Conservation (phyloP, 768 basidiomycete genomes). For the Galerina sulciceps region DNA sequence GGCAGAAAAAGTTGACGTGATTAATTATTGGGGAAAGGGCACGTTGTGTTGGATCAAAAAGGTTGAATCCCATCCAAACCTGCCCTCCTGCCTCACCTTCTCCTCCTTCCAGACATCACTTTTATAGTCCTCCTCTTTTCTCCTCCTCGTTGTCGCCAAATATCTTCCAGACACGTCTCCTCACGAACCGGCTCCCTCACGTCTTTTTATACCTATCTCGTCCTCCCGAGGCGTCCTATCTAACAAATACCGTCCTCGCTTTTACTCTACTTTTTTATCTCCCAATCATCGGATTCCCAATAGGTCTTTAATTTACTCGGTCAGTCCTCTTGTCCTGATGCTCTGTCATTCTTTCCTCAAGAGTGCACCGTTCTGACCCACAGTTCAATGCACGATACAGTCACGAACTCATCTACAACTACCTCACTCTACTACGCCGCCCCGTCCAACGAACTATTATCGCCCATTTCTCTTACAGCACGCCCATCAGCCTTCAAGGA, state of each 20-base stretch:
- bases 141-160: slow-evolving; percentile 28
- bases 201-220: slow-evolving; percentile 32
- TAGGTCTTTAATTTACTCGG: slow-evolving; percentile 48
- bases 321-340: slow-evolving; percentile 27
- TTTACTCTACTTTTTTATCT: slow-evolving; percentile 27
- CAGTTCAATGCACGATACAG: slow-evolving; percentile 75
- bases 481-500: slow-evolving; percentile 36
- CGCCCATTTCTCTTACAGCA: slow-evolving; percentile 28
- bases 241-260: slow-evolving; percentile 16
- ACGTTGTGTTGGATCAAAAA: slow-evolving; percentile 83
- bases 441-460: slow-evolving; percentile 17
- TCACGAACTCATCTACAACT: slow-evolving; percentile 52
- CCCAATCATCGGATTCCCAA: slow-evolving; percentile 31
- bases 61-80: slow-evolving; percentile 50
- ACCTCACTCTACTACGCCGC: slow-evolving; percentile 30
- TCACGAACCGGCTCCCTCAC: slow-evolving; percentile 22
- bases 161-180: slow-evolving; percentile 23
- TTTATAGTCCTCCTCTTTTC: slow-evolving; percentile 15
- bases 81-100: slow-evolving; percentile 64
- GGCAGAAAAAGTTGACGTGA: neutral
- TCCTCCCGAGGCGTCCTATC: slow-evolving; percentile 13
- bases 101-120: slow-evolving; percentile 31
- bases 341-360: slow-evolving; percentile 27
- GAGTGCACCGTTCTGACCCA: slow-evolving; percentile 29
- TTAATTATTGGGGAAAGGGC: slow-evolving; percentile 39